Evolutionary conservation across 345 rosid genomes (phyloP), one percentile per base, ranked within the genome.

Genomic region (Salix viminalis): DNA sequence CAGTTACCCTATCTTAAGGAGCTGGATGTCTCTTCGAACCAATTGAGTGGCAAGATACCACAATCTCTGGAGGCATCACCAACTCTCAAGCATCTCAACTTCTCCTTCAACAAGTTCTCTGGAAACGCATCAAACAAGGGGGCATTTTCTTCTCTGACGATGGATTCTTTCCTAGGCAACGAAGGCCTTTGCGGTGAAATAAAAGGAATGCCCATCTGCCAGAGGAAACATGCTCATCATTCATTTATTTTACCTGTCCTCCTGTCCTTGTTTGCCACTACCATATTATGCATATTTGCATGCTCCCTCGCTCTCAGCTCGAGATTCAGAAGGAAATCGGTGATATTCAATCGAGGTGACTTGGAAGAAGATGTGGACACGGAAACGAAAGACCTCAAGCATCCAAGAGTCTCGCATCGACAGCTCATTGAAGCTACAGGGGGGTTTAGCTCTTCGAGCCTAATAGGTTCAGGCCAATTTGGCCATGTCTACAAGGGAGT

Each of bases 401-500:
- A 85, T 73, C 96, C 93, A 11, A 87, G 87, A 86, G 85, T 96
- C 77, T 89, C 98, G 0, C 87, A 91, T 64, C 78, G 66, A 66
- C 88, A 96, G 79, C 94, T 96, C 77, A 58, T 82, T 65, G 89
- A 87, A 84, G 98, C 99, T 58, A 93, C 97, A 1, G 91, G 91
- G 28, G 97, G 94, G 28, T 91, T 93, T 78, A 83, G 82, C 67
- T 71, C 88, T 50, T 91, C 96, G 16, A 90, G 81, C 85, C 75
- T 96, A 36, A 84, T 96, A 7, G 98, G 99, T 73, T 87, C 98
- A 11, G 98, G 98, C 54, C 76, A 81, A 19, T 96, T 93, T 62
- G 98, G 99, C 66, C 93, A 86, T 65, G 99, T 93, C 34, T 96
- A 93, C 83, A 83, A 89, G 70, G 99, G 98, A 79, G 84, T 88